A percentile compares a stretch with the other conserved stretches of the same genome.
These are phyloP conservation scores for Aspergillus nomiae DNA, from an alignment of 2,329 filamentous ascomycete genomes.

Conservation along the genomic window DNA sequence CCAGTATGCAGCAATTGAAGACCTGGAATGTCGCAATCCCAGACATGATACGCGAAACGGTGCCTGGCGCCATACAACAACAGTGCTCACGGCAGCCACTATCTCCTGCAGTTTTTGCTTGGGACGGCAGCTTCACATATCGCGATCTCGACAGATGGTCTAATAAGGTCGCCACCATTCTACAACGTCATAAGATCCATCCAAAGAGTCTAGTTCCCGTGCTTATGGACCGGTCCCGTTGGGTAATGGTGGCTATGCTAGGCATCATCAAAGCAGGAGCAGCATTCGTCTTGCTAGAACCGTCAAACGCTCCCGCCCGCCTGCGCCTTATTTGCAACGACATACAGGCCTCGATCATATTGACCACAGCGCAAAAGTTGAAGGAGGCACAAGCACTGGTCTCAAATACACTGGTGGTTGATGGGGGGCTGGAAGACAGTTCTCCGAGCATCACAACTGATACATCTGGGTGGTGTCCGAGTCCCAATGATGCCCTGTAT, in stretches of 20 bases:
- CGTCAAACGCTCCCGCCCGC: background rate
- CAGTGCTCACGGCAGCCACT: background rate
- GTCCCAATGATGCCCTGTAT: background rate
- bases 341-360: background rate
- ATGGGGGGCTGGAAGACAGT: background rate
- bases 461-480: background rate
- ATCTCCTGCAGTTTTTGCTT: background rate
- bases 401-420: no score
- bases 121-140: background rate
- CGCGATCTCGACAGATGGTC: background rate
- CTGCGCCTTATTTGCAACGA: background rate
- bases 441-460: background rate
- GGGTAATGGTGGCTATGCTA: background rate
- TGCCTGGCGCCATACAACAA: no score
- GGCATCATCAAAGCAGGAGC: background rate
- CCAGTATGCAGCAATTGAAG: no score
- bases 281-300: background rate
- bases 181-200: background rate
- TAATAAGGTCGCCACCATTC: background rate
- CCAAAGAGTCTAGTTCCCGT: background rate
- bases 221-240: background rate
- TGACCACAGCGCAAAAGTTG: background rate
- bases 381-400: background rate
- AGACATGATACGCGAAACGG: no score
- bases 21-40: no score